Base-by-base conservation (phyloP, 371 early-diverging fungal genomes). In the Mortierella sp. region DNA sequence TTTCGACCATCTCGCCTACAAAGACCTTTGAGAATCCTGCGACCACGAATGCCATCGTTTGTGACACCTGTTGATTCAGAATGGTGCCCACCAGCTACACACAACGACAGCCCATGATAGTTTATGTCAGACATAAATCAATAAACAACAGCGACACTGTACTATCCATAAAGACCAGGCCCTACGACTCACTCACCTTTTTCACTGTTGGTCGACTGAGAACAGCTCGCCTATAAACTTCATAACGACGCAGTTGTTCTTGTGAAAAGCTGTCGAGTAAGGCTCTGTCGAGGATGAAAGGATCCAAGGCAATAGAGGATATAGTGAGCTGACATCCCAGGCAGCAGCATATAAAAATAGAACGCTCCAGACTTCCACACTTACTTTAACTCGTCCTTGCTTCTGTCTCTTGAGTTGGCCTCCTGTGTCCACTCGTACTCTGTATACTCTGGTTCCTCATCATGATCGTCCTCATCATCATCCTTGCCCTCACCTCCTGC, bases 21-120 rank as follows among this genome's bases (percentile, higher is more conserved):
- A 95, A 99, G 14, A 99, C 93, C 78, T 99, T 99, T 39, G 94
- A 87, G 61, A 95, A 92, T 31, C 98, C 99, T 27, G 94, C 94
- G 0, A 99, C 91, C 0, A 96, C 95, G 82, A 97, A 95, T 0
- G 92, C 89, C 80, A 97, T 86, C 6, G 94, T 96, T 30, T 90
- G 88, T 12, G 95, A 90, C 27, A 91, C 89, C 70, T 92, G 92
- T 62, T 97, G 96, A 65, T 92, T 92, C 14, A 97, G 64, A 19
- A 93, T 85, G 23, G 86, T 84, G 48, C 87, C 84, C 2, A 90
- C 89, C 15, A 94, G 79, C 88, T 90, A 75, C 56, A 9, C 21
- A 19, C 32, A 23, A 21, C 46, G 32, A 43, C 17, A 6, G 34
- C 39, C 8, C 41, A 34, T 44, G 28, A 9, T 21, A 30, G 37